Percentiles rank a stretch among this genome's conserved stretches.
These are phyloP conservation scores for Patellifolia procumbens DNA, from an alignment of 179 eudicot species.

Conservation along the genomic window DNA sequence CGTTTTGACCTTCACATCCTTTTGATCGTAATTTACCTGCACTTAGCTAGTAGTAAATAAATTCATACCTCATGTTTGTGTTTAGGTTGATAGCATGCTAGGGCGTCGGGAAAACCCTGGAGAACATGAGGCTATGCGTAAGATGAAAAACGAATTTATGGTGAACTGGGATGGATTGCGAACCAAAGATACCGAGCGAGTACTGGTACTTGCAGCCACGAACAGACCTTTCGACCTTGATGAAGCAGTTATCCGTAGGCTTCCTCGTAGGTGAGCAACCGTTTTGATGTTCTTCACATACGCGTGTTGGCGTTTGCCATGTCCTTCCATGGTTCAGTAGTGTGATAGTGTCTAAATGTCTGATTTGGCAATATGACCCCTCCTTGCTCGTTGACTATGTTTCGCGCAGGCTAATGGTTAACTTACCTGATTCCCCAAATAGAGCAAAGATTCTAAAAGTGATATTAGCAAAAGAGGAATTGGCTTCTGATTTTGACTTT, in stretches of 20 bases:
- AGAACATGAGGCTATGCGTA: conserved; percentile 98
- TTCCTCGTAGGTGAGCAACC: conserved; percentile 72
- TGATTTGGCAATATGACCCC: not conserved
- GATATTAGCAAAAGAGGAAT: conserved; percentile 83
- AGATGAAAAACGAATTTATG: conserved; percentile 98
- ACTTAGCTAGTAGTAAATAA: not conserved
- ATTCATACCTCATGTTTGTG: not conserved
- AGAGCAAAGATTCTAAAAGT: conserved; percentile 80
- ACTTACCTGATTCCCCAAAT: conserved; percentile 82
- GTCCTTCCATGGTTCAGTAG: not conserved
- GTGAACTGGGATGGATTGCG: conserved; percentile 97
- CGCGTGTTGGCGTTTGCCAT: not conserved
- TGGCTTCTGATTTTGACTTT: conserved; percentile 66
- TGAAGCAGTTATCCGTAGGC: conserved; percentile 94
- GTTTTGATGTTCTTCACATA: not conserved
- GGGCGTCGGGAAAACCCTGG: conserved; percentile 98
- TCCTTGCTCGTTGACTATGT: not conserved
- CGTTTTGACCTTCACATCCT: not conserved
- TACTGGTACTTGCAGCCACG: conserved; percentile 91
- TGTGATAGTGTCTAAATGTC: not conserved
- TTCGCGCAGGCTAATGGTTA: conserved; percentile 82
- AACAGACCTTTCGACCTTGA: conserved; percentile 97
- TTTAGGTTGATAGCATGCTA: conserved; percentile 93
- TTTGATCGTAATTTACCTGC: not conserved
- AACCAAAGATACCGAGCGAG: conserved; percentile 94